Base-by-base conservation (phyloP, 768 basidiomycete species). In the Termitomyces sp. region DNA sequence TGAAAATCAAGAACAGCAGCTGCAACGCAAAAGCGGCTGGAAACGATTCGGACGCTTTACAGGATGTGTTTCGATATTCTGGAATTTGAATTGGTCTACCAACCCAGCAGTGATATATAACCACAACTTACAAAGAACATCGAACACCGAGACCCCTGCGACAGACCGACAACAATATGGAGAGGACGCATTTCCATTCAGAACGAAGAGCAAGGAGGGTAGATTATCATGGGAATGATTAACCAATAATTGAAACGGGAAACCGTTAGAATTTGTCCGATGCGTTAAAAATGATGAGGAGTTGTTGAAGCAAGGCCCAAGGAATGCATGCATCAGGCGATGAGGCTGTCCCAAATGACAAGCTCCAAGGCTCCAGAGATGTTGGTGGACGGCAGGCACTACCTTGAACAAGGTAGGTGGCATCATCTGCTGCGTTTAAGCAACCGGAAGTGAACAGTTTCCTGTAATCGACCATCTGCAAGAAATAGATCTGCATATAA, bases 1-100 rank as follows among this genome's bases (percentile, higher is more conserved):
- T n/a, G 33, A 33, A 56, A 48, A 56, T 46, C 55, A 59, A 56
- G n/a, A 52, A 47, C 33, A 59, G 57, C 43, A 30, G 20, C 54
- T 50, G 46, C 32, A 28, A 55, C 57, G 57, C 58, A 60, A 44
- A n/a, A 62, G 47, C 33, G n/a, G 18, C 18, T 53, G 32, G 23
- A 46, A 44, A 30, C 48, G n/a, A 30, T 46, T 51, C 50, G 38
- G 41, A 54, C 14, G 49, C 43, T 53, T 43, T 47, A 38, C 51
- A 50, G 36, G 47, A 53, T 9, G 32, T 5, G 28, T 52, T 30
- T 18, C n/a, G 38, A 47, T 30, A n/a, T 48, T 36, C 12, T 26
- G 5, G 28, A 9, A 59, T 33, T 12, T 20, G 9, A 8, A 36
- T 46, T 13, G 23, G 41, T 32, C 18, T 18, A 12, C 28, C 40